Base-by-base conservation (phyloP, 139 green algal species). In the Tetratostichococcus sp. region DNA sequence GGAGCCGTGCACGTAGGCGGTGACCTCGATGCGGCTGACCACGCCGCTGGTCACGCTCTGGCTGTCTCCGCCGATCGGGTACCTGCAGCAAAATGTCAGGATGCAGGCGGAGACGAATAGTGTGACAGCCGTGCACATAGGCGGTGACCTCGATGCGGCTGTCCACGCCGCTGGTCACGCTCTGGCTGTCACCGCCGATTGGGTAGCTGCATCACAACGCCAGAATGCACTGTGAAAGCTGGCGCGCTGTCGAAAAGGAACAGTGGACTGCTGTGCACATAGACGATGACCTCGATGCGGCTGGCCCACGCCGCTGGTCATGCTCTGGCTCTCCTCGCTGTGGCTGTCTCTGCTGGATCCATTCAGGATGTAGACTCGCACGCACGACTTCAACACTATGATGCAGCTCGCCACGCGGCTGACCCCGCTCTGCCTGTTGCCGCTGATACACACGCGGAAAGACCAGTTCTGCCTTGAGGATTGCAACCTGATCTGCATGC, bases 11-110 rank as follows among this genome's bases (percentile, higher is more conserved):
- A 80, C 86, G 77, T 98, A 99, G 43, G 89, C 77, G 3, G 94
- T 99, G 32, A 98, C 94, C 83, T 98, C 93, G 62, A 99, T 95
- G n/a, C 91, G 78, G 4, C 72, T 86, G 25, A 96, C 91, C n/a
- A 96, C 89, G 50, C 91, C 91, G 25, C 69, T 81, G 4, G 84
- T 91, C 0, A 96, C 86, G 11, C 78, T 86, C 75, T 98, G 94
- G 28, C 84, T 95, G 85, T 98, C 95, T 0, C 94, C 94, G 4
- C 94, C 92, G 43, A 94, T 85, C 19, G 91, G 93, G 57, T 90
- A 96, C 23, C 88, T 77, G 67, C 22, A 35, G 28, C 34, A 35
- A n/a, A n/a, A n/a, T n/a, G n/a, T n/a, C n/a, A n/a, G n/a, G n/a
- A n/a, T n/a, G n/a, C n/a, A n/a, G n/a, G n/a, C n/a, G n/a, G n/a